Conservation (phyloP, 2,329 filamentous ascomycete species). For the Verticillium albo-atrum region DNA sequence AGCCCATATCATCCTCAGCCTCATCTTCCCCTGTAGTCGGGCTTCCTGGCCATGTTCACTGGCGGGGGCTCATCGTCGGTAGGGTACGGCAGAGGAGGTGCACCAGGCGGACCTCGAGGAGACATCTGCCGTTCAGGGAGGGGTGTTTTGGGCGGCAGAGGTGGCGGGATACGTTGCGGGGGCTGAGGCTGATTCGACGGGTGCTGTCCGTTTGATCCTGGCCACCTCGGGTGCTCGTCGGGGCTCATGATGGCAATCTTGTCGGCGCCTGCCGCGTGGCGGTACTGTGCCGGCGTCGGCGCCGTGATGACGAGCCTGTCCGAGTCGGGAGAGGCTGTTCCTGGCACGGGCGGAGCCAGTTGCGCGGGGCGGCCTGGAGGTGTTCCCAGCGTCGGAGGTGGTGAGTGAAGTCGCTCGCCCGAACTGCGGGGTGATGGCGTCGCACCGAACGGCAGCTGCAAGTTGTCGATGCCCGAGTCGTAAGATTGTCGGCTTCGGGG, state of each 20-base stretch:
- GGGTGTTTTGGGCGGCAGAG: slow-evolving; percentile 73
- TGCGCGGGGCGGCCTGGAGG: slow-evolving; percentile 19
- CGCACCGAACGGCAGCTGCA: slow-evolving; percentile 30
- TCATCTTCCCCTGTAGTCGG: slow-evolving; percentile 58
- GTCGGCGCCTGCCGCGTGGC: slow-evolving; percentile 55
- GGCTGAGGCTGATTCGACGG: slow-evolving; percentile 15
- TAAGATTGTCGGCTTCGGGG: slow-evolving; percentile 47
- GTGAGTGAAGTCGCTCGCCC: slow-evolving; percentile 36
- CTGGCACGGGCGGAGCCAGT: slow-evolving; percentile 23
- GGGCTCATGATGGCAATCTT: slow-evolving; percentile 61
- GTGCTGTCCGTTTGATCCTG: slow-evolving; percentile 10
- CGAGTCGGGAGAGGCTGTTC: slow-evolving; percentile 30
- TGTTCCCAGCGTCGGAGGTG: slow-evolving; percentile 17
- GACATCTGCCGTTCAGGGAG: slow-evolving; percentile 47
- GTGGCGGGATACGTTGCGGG: slow-evolving; percentile 49
- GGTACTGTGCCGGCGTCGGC: slow-evolving; percentile 56
- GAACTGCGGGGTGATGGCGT: slow-evolving; percentile 45
- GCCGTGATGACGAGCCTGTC: slow-evolving; percentile 53
- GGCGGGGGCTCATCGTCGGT: slow-evolving; percentile 73
- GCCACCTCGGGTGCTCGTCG: slow-evolving; percentile 52
- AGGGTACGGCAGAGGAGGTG: slow-evolving; percentile 65
- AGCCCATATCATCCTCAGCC: background rate
- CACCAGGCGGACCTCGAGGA: slow-evolving; percentile 27
- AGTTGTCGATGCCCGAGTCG: slow-evolving; percentile 49
- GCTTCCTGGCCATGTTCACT: slow-evolving; percentile 84